phyloP scores from a whole-genome alignment of 1,284 basidiomycete genomes.

The Kwoniella shivajii region DNA sequence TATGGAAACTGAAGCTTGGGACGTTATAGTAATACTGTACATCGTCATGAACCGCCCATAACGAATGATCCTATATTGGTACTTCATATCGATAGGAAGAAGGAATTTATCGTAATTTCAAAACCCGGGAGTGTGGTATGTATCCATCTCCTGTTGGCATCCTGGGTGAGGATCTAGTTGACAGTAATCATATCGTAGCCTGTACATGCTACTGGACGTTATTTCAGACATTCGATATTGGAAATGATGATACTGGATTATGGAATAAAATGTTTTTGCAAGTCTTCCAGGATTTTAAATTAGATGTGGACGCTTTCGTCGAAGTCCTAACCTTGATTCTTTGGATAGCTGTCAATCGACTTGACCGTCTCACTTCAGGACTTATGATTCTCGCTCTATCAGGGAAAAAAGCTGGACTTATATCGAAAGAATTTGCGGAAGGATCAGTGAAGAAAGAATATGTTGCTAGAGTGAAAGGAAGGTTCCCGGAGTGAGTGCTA shows the following conservation, averaged over 20 bases:
- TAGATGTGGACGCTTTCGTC: background rate
- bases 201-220: slow-evolving; percentile 85
- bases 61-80: slow-evolving; percentile 83
- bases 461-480: slow-evolving; percentile 77
- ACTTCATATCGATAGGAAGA: slow-evolving; percentile 72
- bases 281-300: slow-evolving; percentile 43
- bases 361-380: slow-evolving; percentile 93
- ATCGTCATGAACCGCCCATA: slow-evolving; percentile 94
- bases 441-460: slow-evolving; percentile 88
- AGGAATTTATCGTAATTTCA: slow-evolving; percentile 86
- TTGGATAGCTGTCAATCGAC: slow-evolving; percentile 79
- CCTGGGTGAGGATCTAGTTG: background rate
- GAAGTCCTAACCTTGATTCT: background rate
- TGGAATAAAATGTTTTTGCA: slow-evolving; percentile 82
- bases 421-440: slow-evolving; percentile 79
- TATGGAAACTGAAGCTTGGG: too few species aligned
- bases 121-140: slow-evolving; percentile 91
- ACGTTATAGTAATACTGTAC: slow-evolving; percentile 82
- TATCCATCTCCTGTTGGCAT: slow-evolving; percentile 28
- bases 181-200: slow-evolving; percentile 57
- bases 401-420: slow-evolving; percentile 66
- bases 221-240: slow-evolving; percentile 81
- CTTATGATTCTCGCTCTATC: slow-evolving; percentile 92
- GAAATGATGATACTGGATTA: slow-evolving; percentile 86
- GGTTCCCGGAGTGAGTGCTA: slow-evolving; percentile 73